phyloP scores from a whole-genome alignment of 2,329 filamentous ascomycete genomes.

The Decorospora gaudefroyi region DNA sequence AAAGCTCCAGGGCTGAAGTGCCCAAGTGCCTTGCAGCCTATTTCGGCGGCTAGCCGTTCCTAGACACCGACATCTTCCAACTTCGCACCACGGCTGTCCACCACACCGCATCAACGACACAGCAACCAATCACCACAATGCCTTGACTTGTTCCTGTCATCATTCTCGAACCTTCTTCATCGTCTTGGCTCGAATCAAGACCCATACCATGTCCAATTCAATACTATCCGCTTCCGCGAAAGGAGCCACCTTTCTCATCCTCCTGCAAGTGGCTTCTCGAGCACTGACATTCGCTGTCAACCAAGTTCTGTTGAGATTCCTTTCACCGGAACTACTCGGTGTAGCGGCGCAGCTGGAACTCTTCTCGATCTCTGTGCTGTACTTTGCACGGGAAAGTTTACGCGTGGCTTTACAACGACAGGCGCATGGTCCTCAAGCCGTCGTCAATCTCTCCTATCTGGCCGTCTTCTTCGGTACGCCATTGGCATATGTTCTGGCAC shows the following conservation, averaged over 20 bases:
- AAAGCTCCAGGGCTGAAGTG: constrained; percentile 8
- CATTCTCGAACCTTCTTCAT: constrained; percentile 12
- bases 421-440: constrained; percentile 65
- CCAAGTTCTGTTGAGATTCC: constrained; percentile 82
- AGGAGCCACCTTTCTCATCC: constrained; percentile 82
- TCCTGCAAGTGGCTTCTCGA: constrained; percentile 85
- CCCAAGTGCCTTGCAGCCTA: constrained; percentile 12
- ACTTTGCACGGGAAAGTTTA: constrained; percentile 89
- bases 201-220: constrained; percentile 38
- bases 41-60: constrained; percentile 32
- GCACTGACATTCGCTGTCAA: constrained; percentile 89
- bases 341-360: constrained; percentile 89
- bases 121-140: constrained; percentile 31
- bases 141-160: constrained; percentile 14
- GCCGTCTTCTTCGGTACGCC: constrained; percentile 70
- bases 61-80: constrained; percentile 24
- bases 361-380: constrained; percentile 89
- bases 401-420: constrained; percentile 90
- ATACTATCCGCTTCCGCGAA: constrained; percentile 59
- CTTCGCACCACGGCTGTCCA: constrained; percentile 27
- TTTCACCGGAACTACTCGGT: constrained; percentile 83
- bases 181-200: constrained; percentile 7
- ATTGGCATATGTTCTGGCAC: constrained; percentile 66
- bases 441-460: constrained; percentile 87
- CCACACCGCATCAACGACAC: constrained; percentile 22